Conservation (phyloP, 1,139 yeast genomes). For the Suhomyces coccinellae region DNA sequence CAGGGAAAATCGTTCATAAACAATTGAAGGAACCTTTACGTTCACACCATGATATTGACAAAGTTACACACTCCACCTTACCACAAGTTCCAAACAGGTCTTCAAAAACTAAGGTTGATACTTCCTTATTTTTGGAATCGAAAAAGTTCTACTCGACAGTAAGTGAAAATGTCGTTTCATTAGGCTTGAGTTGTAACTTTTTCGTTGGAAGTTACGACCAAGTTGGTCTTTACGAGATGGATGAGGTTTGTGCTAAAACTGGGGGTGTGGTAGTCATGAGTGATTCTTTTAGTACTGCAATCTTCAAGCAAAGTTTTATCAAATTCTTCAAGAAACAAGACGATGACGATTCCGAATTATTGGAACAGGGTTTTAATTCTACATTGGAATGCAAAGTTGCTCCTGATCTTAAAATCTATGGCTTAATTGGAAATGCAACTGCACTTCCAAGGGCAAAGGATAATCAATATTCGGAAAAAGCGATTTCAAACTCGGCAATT, state of each 20-base stretch:
- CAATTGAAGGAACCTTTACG: constrained; percentile 54
- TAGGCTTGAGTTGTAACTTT: constrained; percentile 56
- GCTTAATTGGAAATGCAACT: constrained; percentile 61
- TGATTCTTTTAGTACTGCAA: constrained; percentile 64
- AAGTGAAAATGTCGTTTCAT: constrained; percentile 35
- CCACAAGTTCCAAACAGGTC: constrained; percentile 29
- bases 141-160: constrained; percentile 47
- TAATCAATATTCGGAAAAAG: constrained; percentile 24
- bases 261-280: constrained; percentile 65
- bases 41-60: constrained; percentile 58
- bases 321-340: constrained; percentile 46
- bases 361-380: constrained; percentile 57
- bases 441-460: constrained; percentile 36
- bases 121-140: constrained; percentile 36
- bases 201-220: constrained; percentile 70
- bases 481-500: constrained; percentile 29
- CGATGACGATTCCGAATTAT: constrained; percentile 27
- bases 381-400: constrained; percentile 56
- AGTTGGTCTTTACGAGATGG: constrained; percentile 67
- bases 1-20: constrained; percentile 52
- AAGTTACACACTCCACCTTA: constrained; percentile 38
- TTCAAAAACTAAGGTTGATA: constrained; percentile 33
- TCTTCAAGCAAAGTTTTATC: constrained; percentile 62
- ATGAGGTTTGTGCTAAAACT: constrained; percentile 53
- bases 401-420: constrained; percentile 52